Conservation (phyloP, 1,139 yeast genomes). For the Suhomyces wounanorum region DNA sequence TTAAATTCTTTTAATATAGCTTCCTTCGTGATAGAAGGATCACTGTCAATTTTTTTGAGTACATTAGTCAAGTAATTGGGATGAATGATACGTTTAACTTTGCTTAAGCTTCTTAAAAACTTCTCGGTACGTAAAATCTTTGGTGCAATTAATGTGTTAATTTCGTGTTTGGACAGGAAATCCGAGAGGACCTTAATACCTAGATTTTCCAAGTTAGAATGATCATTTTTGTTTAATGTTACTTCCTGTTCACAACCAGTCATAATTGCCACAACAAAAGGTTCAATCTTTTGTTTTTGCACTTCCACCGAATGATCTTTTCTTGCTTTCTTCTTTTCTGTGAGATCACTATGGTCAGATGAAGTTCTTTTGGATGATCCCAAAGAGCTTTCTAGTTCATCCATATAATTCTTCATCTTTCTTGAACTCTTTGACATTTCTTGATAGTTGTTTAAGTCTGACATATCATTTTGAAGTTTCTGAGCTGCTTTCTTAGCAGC, state of each 20-base stretch:
- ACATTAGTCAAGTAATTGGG: slow-evolving; percentile 51
- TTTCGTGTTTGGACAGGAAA: slow-evolving; percentile 23
- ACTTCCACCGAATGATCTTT: slow-evolving; percentile 3
- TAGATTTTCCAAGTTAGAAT: slow-evolving; percentile 28
- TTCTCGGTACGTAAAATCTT: slow-evolving; percentile 81
- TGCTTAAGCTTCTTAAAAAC: slow-evolving; percentile 55
- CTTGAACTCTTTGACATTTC: slow-evolving; percentile 43
- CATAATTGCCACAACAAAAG: slow-evolving; percentile 46
- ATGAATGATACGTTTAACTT: slow-evolving; percentile 43
- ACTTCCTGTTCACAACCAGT: slow-evolving; percentile 65
- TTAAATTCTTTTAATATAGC: slow-evolving; percentile 24
- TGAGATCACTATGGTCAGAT: slow-evolving; percentile 1
- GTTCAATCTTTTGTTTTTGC: slow-evolving; percentile 7
- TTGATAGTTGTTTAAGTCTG: slow-evolving; percentile 63
- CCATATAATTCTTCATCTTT: slow-evolving; percentile 43
- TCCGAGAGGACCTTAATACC: slow-evolving; percentile 47
- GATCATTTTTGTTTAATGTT: slow-evolving; percentile 37
- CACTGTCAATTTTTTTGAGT: slow-evolving; percentile 25
- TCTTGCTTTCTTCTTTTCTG: slow-evolving; percentile 5
- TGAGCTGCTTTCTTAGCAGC: slow-evolving; percentile 70
- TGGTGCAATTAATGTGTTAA: slow-evolving; percentile 70
- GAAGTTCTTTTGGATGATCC: slow-evolving; percentile 9
- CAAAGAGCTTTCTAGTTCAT: slow-evolving; percentile 26
- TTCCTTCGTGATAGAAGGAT: slow-evolving; percentile 22
- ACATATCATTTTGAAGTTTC: slow-evolving; percentile 69